Evolutionary conservation across 148 eudicot genomes (phyloP).

Genomic region (Vaccinium corymbosum): DNA sequence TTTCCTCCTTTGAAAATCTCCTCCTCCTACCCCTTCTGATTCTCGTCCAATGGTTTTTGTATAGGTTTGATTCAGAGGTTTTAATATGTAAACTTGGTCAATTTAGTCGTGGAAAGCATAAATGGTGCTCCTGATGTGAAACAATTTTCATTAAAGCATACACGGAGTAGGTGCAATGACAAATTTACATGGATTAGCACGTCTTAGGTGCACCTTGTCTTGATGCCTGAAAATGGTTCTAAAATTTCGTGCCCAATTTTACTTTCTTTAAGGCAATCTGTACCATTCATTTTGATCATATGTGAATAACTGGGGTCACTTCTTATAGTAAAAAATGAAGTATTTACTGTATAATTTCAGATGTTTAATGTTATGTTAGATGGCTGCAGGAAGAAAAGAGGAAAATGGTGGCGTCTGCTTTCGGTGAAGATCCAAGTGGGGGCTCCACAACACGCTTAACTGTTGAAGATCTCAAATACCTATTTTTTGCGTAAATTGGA

Average conservation of each 20-base stretch:
- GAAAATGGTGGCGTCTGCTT: conserved; percentile 97
- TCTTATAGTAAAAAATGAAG: neutral
- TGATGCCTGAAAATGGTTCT: neutral
- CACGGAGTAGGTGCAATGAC: neutral
- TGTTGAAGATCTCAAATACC: conserved; percentile 64
- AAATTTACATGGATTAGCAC: neutral
- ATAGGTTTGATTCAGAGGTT: too few relatives aligned
- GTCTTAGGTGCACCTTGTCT: neutral
- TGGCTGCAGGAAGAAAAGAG: conserved; percentile 87
- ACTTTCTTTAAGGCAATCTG: neutral
- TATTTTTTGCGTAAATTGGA: conserved; percentile 43
- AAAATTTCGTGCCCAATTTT: neutral
- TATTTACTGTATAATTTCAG: neutral
- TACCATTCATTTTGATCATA: neutral
- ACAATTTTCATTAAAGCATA: neutral
- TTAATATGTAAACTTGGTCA: too few relatives aligned
- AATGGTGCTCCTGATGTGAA: neutral
- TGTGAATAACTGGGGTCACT: neutral
- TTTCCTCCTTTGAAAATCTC: too few relatives aligned
- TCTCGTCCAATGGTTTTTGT: too few relatives aligned
- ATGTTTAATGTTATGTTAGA: neutral
- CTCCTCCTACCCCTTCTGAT: too few relatives aligned
- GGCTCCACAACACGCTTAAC: conserved; percentile 66
- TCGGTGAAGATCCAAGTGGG: conserved; percentile 85
- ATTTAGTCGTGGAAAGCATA: too few relatives aligned